Conservation (phyloP, 2,329 filamentous ascomycete species). For the Arachnomyces sp. region DNA sequence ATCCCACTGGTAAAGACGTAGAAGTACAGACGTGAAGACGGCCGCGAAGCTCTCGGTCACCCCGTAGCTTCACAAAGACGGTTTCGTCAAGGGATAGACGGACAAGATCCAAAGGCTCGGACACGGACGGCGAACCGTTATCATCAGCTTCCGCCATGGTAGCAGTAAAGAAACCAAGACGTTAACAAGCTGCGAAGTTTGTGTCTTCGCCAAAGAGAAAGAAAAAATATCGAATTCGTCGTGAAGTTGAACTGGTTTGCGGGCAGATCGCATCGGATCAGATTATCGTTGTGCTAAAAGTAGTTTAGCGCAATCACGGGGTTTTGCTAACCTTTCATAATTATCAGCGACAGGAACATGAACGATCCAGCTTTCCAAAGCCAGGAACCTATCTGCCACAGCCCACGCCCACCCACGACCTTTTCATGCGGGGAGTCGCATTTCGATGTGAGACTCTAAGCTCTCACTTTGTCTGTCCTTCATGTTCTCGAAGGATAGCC, state of each 20-base stretch:
- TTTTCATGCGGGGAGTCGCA: constrained; percentile 19
- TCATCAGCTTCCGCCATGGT: constrained; percentile 74
- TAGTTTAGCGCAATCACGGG: too few species aligned
- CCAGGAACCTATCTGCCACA: too few species aligned
- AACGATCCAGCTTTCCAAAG: too few species aligned
- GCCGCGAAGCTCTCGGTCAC: constrained; percentile 91
- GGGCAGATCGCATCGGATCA: too few species aligned
- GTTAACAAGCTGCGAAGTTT: not conserved
- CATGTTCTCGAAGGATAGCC: constrained; percentile 16
- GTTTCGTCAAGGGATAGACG: constrained; percentile 90
- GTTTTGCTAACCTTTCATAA: too few species aligned
- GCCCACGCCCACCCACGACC: too few species aligned
- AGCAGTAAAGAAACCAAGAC: constrained; percentile 1
- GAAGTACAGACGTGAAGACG: constrained; percentile 70
- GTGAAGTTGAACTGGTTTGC: too few species aligned
- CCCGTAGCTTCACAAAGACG: constrained; percentile 93
- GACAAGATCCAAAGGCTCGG: constrained; percentile 92
- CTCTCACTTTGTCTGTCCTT: constrained; percentile 21
- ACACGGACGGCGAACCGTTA: constrained; percentile 59
- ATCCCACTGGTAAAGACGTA: constrained; percentile 2
- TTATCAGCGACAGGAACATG: too few species aligned
- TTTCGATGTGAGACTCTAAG: constrained; percentile 20
- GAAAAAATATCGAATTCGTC: not conserved
- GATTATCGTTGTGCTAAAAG: too few species aligned
- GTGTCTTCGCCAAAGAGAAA: not conserved